phyloP scores from a whole-genome alignment of 1,284 basidiomycete genomes.

The Cystobasidium pallidum region DNA sequence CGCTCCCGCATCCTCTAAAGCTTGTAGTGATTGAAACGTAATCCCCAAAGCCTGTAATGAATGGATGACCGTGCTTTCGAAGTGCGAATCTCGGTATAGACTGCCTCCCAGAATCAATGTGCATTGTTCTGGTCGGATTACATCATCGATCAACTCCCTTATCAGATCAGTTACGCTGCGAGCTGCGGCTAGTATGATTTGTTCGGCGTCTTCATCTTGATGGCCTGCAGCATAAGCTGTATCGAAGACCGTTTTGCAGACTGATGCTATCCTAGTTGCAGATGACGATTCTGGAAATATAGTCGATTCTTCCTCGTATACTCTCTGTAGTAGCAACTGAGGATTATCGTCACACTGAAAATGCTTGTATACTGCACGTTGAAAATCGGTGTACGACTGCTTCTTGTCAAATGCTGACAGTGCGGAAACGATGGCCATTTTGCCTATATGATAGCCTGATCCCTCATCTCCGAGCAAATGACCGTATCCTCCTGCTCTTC shows the following conservation, averaged over 20 bases:
- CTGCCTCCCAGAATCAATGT: constrained; percentile 36
- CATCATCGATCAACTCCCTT: neutral
- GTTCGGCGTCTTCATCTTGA: constrained; percentile 23
- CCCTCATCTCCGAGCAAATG: constrained; percentile 30
- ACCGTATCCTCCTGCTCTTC: constrained; percentile 34
- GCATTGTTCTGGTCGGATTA: constrained; percentile 5
- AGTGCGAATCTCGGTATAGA: constrained; percentile 23
- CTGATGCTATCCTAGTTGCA: constrained; percentile 27
- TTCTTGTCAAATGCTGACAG: constrained; percentile 28
- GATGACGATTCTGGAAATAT: constrained; percentile 9
- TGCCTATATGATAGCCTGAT: constrained; percentile 37
- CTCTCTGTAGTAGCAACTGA: constrained; percentile 29
- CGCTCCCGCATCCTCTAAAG: constrained; percentile 20
- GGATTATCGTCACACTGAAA: constrained; percentile 35
- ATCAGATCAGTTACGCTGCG: constrained; percentile 13
- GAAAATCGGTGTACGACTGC: constrained; percentile 25
- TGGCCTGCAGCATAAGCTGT: constrained; percentile 9
- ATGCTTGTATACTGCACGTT: constrained; percentile 28
- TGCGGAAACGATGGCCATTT: constrained; percentile 25
- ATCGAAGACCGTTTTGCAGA: constrained; percentile 28
- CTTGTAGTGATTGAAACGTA: constrained; percentile 11
- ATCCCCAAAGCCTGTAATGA: neutral
- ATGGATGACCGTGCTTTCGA: constrained; percentile 1
- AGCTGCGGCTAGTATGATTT: constrained; percentile 15
- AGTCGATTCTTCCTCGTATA: constrained; percentile 24